phyloP scores from a whole-genome alignment of 371 early-diverging fungal genomes.

The Mortierella sp. region DNA sequence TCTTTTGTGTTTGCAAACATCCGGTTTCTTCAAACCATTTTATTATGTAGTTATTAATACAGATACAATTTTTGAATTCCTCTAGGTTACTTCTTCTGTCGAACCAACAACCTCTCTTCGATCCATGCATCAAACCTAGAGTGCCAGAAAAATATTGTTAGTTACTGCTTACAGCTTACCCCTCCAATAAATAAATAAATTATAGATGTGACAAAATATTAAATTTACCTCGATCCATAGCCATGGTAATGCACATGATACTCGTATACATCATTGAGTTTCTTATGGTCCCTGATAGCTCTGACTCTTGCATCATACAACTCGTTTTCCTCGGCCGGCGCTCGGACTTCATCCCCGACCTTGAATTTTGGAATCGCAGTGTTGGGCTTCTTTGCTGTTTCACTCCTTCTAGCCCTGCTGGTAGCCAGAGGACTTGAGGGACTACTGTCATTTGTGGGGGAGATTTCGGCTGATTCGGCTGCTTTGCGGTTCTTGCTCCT shows the following conservation, averaged over 20 bases:
- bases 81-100: background rate
- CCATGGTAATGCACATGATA: conserved; percentile 28
- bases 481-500: background rate
- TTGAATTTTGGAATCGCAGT: conserved; percentile 20
- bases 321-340: conserved; percentile 21
- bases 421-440: background rate
- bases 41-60: background rate
- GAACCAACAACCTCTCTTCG: conserved; percentile 14
- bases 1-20: no score
- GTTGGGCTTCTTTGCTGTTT: conserved; percentile 10
- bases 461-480: background rate
- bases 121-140: conserved; percentile 23
- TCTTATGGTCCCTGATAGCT: conserved; percentile 20
- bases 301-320: conserved; percentile 11
- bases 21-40: background rate
- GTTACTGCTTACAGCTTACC: background rate
- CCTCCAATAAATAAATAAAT: background rate
- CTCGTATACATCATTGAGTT: conserved; percentile 19
- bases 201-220: background rate
- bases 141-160: background rate
- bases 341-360: conserved; percentile 18
- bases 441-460: background rate
- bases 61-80: background rate
- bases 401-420: background rate
- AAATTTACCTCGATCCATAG: conserved; percentile 17